Evolutionary conservation across 441 rosid genomes (phyloP), one percentile per base, ranked within the genome.

Genomic region (Populus hybrid): DNA sequence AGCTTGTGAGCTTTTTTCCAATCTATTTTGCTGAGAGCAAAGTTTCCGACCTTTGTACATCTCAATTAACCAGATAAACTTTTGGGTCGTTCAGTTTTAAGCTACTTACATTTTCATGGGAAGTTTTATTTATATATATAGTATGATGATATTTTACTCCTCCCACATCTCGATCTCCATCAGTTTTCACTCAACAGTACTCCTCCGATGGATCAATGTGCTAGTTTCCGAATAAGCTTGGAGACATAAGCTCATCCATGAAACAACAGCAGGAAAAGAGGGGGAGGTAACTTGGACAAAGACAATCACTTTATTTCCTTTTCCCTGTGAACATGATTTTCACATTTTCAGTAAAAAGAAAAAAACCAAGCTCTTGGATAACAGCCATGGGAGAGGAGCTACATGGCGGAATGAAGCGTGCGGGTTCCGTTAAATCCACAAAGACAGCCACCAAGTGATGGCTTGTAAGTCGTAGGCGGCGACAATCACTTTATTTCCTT

Each of bases 361-460:
- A 29, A 9, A 35, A 24, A 68, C 9, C 71, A 8, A 31, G 21
- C n/a, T 29, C 12, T n/a, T 18, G 21, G 0, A 7, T 18, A 35
- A 9, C 72, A 20, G 14, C 42, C 71, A 68, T 6, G 45, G 18
- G 14, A 68, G 45, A 8, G 12, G 63, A 10, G 53, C 69, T 92
- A 95, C 93, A 92, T 87, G 3, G 97, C 82, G 0, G 97, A 90
- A 64, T 85, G 95, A 26, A 88, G 85, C 36, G 82, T 31, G 66
- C 87, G 85, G 16, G 90, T 85, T 56, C 91, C 88, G 74, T 81
- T 90, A 64, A 90, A 77, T 16, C 99, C 95, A 74, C 94, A 92
- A 38, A 89, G 85, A 71, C 83, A 86, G 64, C 82, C 83, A 24
- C 77, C 74, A 40, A 31, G 74, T 0, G 36, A n/a, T 16, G 31